A percentile compares a stretch with the other conserved stretches of the same genome.
Evolutionary conservation across 768 basidiomycete species (phyloP).

Genomic region (Phanerodontia chrysosporium): DNA sequence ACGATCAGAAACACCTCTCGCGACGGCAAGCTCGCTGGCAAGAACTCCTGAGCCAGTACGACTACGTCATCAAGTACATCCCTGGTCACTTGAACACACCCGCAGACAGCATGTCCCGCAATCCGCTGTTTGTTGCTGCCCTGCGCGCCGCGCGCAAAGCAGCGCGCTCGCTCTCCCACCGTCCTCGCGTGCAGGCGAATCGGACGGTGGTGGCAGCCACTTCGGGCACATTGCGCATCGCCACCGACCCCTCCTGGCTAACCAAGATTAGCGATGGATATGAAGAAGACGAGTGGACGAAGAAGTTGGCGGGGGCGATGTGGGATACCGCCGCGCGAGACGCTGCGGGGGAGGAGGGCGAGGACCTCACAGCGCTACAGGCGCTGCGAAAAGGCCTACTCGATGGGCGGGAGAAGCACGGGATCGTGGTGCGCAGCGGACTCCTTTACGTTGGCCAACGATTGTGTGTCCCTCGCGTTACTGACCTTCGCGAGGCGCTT

Average conservation of each 20-base stretch:
- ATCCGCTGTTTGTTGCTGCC: background rate
- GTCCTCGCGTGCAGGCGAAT: too few relatives aligned
- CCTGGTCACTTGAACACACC: conserved; percentile 32
- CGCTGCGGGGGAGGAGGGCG: too few relatives aligned
- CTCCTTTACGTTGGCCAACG: conserved; percentile 17
- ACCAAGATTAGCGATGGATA: background rate
- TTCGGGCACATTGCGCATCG: background rate
- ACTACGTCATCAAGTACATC: conserved; percentile 33
- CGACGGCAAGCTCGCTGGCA: conserved; percentile 33
- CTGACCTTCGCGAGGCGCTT: conserved; percentile 8
- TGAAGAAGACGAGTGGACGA: background rate
- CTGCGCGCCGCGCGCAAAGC: too few relatives aligned
- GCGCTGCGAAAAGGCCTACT: too few relatives aligned
- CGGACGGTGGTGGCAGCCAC: background rate
- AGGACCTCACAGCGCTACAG: too few relatives aligned
- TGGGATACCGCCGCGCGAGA: too few relatives aligned
- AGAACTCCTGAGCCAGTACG: conserved; percentile 35
- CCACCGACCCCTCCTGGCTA: background rate
- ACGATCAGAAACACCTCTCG: conserved; percentile 28
- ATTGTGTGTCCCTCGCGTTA: conserved; percentile 17
- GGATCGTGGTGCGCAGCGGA: too few relatives aligned
- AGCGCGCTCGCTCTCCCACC: too few relatives aligned
- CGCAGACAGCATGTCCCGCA: conserved; percentile 28
- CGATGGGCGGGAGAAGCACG: too few relatives aligned
- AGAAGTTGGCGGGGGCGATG: background rate